phyloP scores from a whole-genome alignment of 2,329 filamentous ascomycete species.

The Diplodia intermedia region DNA sequence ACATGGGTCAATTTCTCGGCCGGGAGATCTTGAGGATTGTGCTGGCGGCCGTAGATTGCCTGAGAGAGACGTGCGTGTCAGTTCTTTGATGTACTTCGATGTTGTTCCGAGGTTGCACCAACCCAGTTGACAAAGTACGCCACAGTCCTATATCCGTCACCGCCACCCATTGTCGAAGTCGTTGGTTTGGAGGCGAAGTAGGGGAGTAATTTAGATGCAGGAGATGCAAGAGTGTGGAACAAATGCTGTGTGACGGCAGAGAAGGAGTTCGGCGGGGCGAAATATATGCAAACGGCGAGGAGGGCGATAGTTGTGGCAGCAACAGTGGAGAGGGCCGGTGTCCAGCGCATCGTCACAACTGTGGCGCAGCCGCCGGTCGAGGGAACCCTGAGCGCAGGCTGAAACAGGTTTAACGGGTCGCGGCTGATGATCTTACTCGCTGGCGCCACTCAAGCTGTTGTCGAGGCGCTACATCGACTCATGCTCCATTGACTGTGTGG shows the following conservation, averaged over 20 bases:
- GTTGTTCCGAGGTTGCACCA: conserved; percentile 13
- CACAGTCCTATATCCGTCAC: conserved; percentile 67
- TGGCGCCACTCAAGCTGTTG: conserved; percentile 21
- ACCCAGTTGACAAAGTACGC: conserved; percentile 77
- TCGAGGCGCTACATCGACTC: conserved; percentile 23
- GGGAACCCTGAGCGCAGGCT: conserved; percentile 5
- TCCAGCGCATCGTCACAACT: conserved; percentile 29
- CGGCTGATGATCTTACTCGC: conserved; percentile 21
- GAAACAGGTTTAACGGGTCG: conserved; percentile 30
- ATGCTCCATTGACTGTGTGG: conserved; percentile 7
- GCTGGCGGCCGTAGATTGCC: conserved; percentile 87
- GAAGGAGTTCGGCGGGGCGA: conserved; percentile 4
- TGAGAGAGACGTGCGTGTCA: conserved; percentile 35
- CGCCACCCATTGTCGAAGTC: conserved; percentile 36
- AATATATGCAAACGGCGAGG: conserved; percentile 26
- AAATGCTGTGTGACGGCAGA: conserved; percentile 19
- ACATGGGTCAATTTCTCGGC: conserved; percentile 84
- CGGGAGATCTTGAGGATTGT: conserved; percentile 84
- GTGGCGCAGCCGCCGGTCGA: conserved; percentile 28
- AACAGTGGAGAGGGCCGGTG: conserved; percentile 25
- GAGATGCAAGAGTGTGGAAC: background rate
- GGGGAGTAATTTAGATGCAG: background rate
- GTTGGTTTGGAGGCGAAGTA: background rate
- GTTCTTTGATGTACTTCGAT: conserved; percentile 13
- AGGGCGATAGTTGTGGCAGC: conserved; percentile 4